Evolutionary conservation across 768 basidiomycete species (phyloP).

Genomic region (Boletus vinaceobasis): DNA sequence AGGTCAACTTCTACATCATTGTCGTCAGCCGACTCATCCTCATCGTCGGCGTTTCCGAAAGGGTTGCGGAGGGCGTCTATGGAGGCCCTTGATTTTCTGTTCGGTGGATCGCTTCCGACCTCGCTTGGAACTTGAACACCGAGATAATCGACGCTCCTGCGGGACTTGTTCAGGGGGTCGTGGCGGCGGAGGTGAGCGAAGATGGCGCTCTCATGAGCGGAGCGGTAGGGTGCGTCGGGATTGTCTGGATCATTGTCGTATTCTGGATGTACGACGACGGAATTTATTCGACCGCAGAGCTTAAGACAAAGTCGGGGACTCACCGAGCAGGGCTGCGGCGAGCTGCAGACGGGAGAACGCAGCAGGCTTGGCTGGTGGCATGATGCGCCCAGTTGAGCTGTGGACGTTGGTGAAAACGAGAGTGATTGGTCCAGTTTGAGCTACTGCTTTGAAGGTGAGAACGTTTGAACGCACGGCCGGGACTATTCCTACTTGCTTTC

Average conservation of each 20-base stretch:
- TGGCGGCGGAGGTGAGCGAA: conserved; percentile 72
- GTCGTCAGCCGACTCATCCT: conserved; percentile 48
- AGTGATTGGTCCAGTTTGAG: background rate
- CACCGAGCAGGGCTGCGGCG: conserved; percentile 83
- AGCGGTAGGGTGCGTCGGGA: conserved; percentile 55
- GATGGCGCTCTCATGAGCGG: conserved; percentile 81
- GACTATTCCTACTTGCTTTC: conserved; percentile 3
- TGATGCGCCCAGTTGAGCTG: background rate
- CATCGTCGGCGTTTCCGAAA: conserved; percentile 61
- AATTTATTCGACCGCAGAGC: background rate
- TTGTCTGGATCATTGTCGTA: conserved; percentile 86
- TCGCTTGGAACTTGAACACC: conserved; percentile 67
- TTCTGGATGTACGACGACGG: conserved; percentile 42
- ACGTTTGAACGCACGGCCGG: background rate
- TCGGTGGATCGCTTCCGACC: conserved; percentile 48
- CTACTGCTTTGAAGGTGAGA: background rate
- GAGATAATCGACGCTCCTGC: conserved; percentile 62
- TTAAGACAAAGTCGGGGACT: conserved; percentile 19
- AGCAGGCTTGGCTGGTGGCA: conserved; percentile 30
- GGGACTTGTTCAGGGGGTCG: conserved; percentile 46
- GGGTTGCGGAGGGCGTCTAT: conserved; percentile 69
- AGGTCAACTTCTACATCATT: conserved; percentile 70
- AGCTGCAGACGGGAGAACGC: conserved; percentile 82
- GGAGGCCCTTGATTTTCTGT: conserved; percentile 52
- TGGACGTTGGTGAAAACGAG: background rate